phyloP scores from a whole-genome alignment of 345 rosid genomes.

The Capsella bursapastoris region DNA sequence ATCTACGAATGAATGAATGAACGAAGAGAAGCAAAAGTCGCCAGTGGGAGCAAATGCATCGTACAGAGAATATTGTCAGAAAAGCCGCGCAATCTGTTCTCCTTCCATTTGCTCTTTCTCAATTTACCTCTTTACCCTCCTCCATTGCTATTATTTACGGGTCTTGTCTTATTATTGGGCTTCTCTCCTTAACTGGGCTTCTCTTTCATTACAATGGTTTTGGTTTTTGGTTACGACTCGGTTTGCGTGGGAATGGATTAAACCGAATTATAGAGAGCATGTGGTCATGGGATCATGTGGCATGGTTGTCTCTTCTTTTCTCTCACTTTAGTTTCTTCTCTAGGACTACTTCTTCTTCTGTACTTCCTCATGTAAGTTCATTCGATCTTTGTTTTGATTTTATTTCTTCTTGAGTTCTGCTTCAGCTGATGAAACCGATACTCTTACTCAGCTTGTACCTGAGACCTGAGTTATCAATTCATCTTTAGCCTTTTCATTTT shows the following conservation, averaged over 20 bases:
- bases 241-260: background rate
- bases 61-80: constrained; percentile 82
- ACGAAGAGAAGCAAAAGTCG: constrained; percentile 3
- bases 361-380: constrained; percentile 20
- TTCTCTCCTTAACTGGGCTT: constrained; percentile 1
- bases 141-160: background rate
- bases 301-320: background rate
- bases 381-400: background rate
- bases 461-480: background rate
- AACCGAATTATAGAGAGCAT: constrained; percentile 21
- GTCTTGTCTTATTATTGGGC: constrained; percentile 12
- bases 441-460: background rate
- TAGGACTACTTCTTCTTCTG: background rate
- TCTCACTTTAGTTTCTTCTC: background rate
- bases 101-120: constrained; percentile 20
- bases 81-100: constrained; percentile 41
- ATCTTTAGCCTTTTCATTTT: background rate
- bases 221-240: background rate
- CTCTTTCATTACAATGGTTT: background rate
- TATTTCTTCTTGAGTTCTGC: background rate
- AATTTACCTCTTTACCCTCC: constrained; percentile 32
- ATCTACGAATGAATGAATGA: background rate
- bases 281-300: constrained; percentile 12
- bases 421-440: constrained; percentile 6
- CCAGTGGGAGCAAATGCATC: constrained; percentile 33